phyloP scores from a whole-genome alignment of 129 eudicot species.

The Pseudognaphalium luteoalbum region DNA sequence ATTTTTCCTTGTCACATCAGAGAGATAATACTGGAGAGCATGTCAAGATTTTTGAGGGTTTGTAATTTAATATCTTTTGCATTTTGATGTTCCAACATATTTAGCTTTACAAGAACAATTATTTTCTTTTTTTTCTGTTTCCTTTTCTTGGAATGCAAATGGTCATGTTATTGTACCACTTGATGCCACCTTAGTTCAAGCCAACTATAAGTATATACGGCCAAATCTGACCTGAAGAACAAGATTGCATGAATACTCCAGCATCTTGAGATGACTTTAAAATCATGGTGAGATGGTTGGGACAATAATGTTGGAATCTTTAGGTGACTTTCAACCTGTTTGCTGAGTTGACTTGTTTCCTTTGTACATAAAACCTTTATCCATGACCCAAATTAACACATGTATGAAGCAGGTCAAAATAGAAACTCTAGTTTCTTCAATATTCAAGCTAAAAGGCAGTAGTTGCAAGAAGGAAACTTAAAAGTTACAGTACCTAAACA shows the following conservation, averaged over 20 bases:
- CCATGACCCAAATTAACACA: background rate
- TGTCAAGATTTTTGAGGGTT: background rate
- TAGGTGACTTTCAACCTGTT: no score
- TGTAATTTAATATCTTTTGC: constrained; percentile 15
- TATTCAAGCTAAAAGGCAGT: background rate
- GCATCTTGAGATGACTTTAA: no score
- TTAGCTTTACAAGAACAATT: background rate
- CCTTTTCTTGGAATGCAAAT: background rate
- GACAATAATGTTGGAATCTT: no score
- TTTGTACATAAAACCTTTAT: no score
- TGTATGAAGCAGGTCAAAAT: background rate
- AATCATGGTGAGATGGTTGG: no score
- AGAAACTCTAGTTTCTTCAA: background rate
- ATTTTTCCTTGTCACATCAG: background rate
- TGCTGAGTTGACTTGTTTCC: no score
- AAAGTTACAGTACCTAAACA: background rate
- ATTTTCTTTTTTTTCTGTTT: no score
- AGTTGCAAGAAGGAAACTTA: background rate
- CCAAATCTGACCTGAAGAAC: no score
- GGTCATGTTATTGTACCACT: background rate
- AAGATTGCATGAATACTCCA: no score
- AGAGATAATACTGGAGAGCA: background rate
- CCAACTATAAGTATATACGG: no score
- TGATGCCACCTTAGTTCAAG: no score
- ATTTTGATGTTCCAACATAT: background rate